These are phyloP conservation scores for Dalechampia spathulata DNA, from an alignment of 441 rosid species.

Conservation along the genomic window DNA sequence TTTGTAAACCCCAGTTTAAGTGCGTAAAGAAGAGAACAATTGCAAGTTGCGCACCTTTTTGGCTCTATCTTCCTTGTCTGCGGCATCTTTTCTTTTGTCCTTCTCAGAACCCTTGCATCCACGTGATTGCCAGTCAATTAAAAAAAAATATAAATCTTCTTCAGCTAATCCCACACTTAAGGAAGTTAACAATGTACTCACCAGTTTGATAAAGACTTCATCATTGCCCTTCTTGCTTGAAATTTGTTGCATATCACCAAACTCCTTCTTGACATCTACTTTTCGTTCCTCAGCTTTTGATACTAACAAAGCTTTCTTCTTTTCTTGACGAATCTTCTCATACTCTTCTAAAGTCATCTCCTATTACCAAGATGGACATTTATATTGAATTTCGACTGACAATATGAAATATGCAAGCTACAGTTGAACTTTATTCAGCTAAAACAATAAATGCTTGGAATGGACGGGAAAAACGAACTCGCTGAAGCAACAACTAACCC, in stretches of 20 bases:
- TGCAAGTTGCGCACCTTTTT: slow-evolving; percentile 51
- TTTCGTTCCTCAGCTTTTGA: slow-evolving; percentile 70
- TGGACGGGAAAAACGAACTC: neutral
- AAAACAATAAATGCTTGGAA: no score
- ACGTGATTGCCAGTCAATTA: slow-evolving; percentile 8
- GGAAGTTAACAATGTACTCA: slow-evolving; percentile 12
- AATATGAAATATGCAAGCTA: no score
- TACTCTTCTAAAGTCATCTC: slow-evolving; percentile 91
- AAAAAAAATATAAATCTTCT: neutral
- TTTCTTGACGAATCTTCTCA: slow-evolving; percentile 78
- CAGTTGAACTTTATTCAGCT: no score
- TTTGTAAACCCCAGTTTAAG: no score
- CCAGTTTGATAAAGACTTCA: slow-evolving; percentile 89
- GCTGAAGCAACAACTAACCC: no score
- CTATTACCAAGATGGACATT: slow-evolving; percentile 22
- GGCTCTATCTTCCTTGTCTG: slow-evolving; percentile 75
- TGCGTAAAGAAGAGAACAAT: no score
- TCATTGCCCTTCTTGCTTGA: slow-evolving; percentile 71
- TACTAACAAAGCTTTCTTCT: slow-evolving; percentile 61
- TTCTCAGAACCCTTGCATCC: slow-evolving; percentile 71
- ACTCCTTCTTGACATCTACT: slow-evolving; percentile 61
- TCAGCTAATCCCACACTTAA: neutral
- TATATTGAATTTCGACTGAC: no score
- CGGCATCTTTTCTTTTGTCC: slow-evolving; percentile 74
- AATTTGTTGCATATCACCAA: slow-evolving; percentile 71